Conservation (phyloP, 805 yeast species). For the Lipomyces oligophaga region DNA sequence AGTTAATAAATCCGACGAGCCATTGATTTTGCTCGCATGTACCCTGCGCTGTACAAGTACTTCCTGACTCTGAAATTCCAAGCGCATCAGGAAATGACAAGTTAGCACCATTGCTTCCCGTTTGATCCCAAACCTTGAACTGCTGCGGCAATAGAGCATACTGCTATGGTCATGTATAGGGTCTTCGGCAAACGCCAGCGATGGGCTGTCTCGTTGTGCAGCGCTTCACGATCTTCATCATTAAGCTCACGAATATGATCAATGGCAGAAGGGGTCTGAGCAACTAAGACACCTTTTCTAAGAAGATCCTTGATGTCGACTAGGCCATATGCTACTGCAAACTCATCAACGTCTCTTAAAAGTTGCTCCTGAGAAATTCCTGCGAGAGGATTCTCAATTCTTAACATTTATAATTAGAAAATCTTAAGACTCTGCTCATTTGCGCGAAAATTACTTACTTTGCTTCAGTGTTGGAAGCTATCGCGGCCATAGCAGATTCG, state of each 20-base stretch:
- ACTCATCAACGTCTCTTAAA: constrained; percentile 29
- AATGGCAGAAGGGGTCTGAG: constrained; percentile 48
- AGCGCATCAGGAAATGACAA: constrained; percentile 49
- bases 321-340: constrained; percentile 33
- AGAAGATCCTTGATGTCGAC: constrained; percentile 33
- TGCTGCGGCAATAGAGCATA: constrained; percentile 66
- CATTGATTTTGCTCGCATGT: too few relatives aligned
- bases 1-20: constrained; percentile 58
- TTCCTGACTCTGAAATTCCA: constrained; percentile 42
- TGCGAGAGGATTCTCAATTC: constrained; percentile 36
- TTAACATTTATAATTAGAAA: too few relatives aligned
- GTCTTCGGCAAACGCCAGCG: constrained; percentile 45
- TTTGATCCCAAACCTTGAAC: constrained; percentile 75
- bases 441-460: too few relatives aligned
- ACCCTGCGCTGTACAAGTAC: constrained; percentile 25
- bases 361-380: constrained; percentile 30
- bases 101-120: constrained; percentile 66
- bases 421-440: too few relatives aligned
- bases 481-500: too few relatives aligned
- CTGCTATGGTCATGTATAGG: constrained; percentile 48
- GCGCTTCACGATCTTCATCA: constrained; percentile 35
- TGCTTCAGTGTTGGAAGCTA: too few relatives aligned
- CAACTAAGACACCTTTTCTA: constrained; percentile 52
- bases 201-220: constrained; percentile 47
- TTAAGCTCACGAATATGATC: constrained; percentile 43